phyloP scores from a whole-genome alignment of 352 stramenopile species.

The Chrysophaeum taylorii region DNA sequence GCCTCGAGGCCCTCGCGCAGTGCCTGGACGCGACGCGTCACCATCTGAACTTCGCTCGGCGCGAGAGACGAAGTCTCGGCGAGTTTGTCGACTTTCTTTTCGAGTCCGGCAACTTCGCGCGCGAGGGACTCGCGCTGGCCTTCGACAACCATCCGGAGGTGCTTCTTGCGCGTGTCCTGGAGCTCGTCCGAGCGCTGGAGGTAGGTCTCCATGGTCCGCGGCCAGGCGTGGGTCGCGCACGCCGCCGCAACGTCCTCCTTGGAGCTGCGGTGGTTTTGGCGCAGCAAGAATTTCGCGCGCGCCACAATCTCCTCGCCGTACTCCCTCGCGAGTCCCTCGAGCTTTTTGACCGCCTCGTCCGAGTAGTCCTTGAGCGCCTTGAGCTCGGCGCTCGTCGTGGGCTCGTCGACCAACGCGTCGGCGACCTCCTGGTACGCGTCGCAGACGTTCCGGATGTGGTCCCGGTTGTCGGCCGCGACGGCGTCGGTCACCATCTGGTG shows the following conservation, averaged over 20 bases:
- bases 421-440: slow-evolving; percentile 72
- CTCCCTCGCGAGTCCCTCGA: slow-evolving; percentile 55
- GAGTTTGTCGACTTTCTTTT: slow-evolving; percentile 76
- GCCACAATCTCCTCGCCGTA: slow-evolving; percentile 61
- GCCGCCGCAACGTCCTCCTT: slow-evolving; percentile 77
- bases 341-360: slow-evolving; percentile 52
- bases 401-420: slow-evolving; percentile 65
- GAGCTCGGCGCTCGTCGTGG: slow-evolving; percentile 72
- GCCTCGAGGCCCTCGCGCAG: slow-evolving; percentile 64
- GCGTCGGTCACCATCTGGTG: slow-evolving; percentile 55
- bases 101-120: slow-evolving; percentile 56
- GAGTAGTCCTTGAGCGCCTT: slow-evolving; percentile 72
- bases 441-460: slow-evolving; percentile 69
- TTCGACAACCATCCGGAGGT: slow-evolving; percentile 56
- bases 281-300: slow-evolving; percentile 69
- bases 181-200: slow-evolving; percentile 76
- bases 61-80: slow-evolving; percentile 62
- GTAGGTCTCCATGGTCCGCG: slow-evolving; percentile 74
- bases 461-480: slow-evolving; percentile 66
- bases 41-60: slow-evolving; percentile 57
- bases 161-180: slow-evolving; percentile 63
- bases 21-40: slow-evolving; percentile 62
- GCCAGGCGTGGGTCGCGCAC: slow-evolving; percentile 74
- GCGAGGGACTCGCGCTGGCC: slow-evolving; percentile 69
- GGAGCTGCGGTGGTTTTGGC: slow-evolving; percentile 66